phyloP scores from a whole-genome alignment of 345 rosid species.

The Bruguiera sexangula region DNA sequence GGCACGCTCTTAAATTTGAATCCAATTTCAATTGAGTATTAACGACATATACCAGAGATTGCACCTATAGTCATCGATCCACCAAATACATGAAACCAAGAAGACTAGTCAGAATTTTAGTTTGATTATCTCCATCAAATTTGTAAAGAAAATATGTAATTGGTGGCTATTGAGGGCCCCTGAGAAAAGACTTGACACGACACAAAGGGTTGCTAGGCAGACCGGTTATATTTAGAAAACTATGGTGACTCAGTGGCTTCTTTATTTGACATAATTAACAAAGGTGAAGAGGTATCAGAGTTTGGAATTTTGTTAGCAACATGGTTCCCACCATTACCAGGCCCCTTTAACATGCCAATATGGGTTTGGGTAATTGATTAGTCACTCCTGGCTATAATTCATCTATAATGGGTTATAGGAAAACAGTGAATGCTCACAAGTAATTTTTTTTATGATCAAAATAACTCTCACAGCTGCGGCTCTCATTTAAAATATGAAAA shows the following conservation, averaged over 20 bases:
- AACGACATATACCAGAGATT: no score
- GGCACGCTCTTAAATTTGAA: no score
- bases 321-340: conserved; percentile 25
- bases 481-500: no score
- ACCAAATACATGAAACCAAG: no score
- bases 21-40: no score
- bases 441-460: no score
- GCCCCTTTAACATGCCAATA: conserved; percentile 14
- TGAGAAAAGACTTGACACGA: not conserved
- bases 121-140: no score
- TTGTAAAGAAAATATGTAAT: no score
- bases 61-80: no score
- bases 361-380: conserved; percentile 16
- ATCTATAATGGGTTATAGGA: conserved; percentile 20
- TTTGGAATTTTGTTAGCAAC: conserved; percentile 29
- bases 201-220: not conserved
- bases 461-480: no score
- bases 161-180: not conserved
- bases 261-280: conserved; percentile 10
- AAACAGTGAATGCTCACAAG: not conserved
- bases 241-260: conserved; percentile 15
- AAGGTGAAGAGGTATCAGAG: conserved; percentile 13
- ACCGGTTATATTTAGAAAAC: not conserved
- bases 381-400: conserved; percentile 19
- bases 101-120: no score